Evolutionary conservation across 2,329 filamentous ascomycete genomes (phyloP), one percentile per base, ranked within the genome.

Genomic region (Ophiostoma sp.): DNA sequence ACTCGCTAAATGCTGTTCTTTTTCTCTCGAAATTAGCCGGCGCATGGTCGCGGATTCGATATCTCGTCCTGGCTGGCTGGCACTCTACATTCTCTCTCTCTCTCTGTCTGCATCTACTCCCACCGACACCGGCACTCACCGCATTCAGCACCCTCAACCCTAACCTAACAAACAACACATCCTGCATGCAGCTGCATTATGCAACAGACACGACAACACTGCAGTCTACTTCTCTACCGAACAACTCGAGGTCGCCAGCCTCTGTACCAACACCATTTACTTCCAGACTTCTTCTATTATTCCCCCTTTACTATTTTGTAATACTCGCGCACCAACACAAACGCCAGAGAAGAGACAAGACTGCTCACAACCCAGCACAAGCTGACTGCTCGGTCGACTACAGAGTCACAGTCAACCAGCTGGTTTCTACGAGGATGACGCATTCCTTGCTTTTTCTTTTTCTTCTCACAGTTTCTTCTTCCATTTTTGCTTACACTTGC

Each of bases 261-360:
- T 48, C 36, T 72, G 71, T 72, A 72, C 67, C 62, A 72, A 44
- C 10, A 39, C 36, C 39, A 33, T 60, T 48, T 36, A 54, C 17
- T 69, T 62, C 23, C 20, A n/a, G 27, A 27, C 31, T 23, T 35
- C 52, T 54, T 67, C 69, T 71, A 57, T 69, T 69, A 54, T 62
- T 69, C 67, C 69, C 57, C 52, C 36, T 69, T 74, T 74, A 76
- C 76, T 74, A 68, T 72, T 76, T 76, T 78, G 60, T 79, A 79
- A 79, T 79, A 75, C 73, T 73, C 73, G 27, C 27, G 54, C 27
- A n/a, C 20, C 48, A 23, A 54, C 48, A n/a, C 54, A 10, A 73
- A 33, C 69, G 44, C 27, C 57, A 17, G 60, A 31, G 27, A 62
- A 35, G 57, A 62, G 27, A 27, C 52, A 27, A 57, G 52, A 57